These are phyloP conservation scores for Alectoria sarmentosa DNA, from an alignment of 495 filamentous ascomycete genomes.

Conservation along the genomic window DNA sequence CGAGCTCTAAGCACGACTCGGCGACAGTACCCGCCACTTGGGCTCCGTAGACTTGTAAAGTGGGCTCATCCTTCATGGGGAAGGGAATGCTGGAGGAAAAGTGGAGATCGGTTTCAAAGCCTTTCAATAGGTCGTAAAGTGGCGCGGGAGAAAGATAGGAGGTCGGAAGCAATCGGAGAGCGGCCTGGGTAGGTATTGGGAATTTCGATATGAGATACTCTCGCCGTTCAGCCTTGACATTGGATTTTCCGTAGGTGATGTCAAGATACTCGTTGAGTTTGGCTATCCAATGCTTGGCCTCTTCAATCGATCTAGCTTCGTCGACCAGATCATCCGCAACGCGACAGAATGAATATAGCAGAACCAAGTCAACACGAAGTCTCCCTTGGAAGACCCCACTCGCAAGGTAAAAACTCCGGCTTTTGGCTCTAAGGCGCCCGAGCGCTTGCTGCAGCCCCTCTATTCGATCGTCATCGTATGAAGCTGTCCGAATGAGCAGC, in stretches of 20 bases:
- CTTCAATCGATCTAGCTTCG: constrained; percentile 38
- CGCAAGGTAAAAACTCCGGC: constrained; percentile 62
- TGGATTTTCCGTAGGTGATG: constrained; percentile 26
- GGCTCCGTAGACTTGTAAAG: constrained; percentile 50
- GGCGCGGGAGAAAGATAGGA: constrained; percentile 44
- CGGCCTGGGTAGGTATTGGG: constrained; percentile 38
- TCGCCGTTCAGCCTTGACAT: constrained; percentile 14
- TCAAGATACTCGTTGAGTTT: constrained; percentile 47
- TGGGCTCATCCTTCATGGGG: constrained; percentile 48
- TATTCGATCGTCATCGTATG: constrained; percentile 47
- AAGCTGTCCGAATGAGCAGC: constrained; percentile 34
- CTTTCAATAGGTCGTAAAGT: constrained; percentile 50
- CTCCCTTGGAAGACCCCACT: constrained; percentile 55
- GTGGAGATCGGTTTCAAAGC: constrained; percentile 54
- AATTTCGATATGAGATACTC: constrained; percentile 39
- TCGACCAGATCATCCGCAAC: constrained; percentile 65
- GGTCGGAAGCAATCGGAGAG: constrained; percentile 48
- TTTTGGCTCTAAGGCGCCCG: constrained; percentile 46
- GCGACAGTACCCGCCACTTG: constrained; percentile 63
- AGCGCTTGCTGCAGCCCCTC: constrained; percentile 49
- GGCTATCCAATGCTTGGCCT: constrained; percentile 44
- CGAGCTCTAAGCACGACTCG: constrained; percentile 54
- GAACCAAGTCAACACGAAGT: constrained; percentile 56
- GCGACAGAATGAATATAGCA: constrained; percentile 65
- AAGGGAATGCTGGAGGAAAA: constrained; percentile 38